Conservation (phyloP, 257 asterid species). For the Cynanchum wilfordii region DNA sequence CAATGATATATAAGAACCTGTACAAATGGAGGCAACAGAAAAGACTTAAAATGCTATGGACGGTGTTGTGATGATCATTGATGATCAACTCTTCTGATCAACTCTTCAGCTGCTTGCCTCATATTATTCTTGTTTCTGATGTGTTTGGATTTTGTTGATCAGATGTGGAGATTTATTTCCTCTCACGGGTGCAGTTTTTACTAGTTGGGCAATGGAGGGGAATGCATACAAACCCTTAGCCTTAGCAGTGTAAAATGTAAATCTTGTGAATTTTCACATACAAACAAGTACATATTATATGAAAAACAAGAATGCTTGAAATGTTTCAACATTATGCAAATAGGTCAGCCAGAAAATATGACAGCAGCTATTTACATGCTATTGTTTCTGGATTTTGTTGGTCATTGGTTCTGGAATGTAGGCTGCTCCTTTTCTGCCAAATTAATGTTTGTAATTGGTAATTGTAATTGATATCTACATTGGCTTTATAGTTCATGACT, state of each 20-base stretch:
- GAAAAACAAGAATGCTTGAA: background rate
- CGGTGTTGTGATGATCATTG: background rate
- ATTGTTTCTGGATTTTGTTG: background rate
- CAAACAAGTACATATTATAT: background rate
- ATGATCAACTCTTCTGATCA: no score
- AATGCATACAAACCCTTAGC: background rate
- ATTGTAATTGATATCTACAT: no score
- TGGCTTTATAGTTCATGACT: no score
- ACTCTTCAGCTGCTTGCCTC: background rate
- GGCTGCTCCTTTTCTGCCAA: background rate
- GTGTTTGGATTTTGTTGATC: background rate
- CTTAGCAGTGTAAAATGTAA: background rate
- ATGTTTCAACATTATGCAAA: background rate
- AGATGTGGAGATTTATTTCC: background rate
- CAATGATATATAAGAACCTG: background rate
- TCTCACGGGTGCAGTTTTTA: background rate
- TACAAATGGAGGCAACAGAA: background rate
- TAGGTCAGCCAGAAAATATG: background rate
- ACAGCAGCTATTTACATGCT: background rate
- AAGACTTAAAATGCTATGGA: background rate
- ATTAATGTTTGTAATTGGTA: background rate
- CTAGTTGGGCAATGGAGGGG: background rate
- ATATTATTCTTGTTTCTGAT: background rate
- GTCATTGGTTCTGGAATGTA: background rate
- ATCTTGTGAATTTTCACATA: background rate